phyloP scores from a whole-genome alignment of 345 rosid genomes.

The Theobroma cacao region DNA sequence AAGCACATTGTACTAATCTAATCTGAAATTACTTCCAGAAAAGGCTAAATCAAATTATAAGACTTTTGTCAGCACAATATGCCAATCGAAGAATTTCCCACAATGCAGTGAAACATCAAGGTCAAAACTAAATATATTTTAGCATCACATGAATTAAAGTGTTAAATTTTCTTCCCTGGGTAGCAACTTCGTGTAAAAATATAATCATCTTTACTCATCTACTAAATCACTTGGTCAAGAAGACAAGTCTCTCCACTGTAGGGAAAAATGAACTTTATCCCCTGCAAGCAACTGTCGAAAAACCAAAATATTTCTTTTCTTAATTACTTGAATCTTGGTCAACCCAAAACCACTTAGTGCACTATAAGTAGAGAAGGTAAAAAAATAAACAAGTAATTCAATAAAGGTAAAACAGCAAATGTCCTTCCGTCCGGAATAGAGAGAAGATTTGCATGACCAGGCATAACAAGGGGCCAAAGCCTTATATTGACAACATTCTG shows the following conservation, averaged over 20 bases:
- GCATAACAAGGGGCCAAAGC: not conserved
- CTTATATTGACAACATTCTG: not conserved
- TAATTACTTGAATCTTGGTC: not conserved
- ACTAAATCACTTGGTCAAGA: not conserved
- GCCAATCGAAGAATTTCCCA: not conserved
- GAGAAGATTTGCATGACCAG: not conserved
- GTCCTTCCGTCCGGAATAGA: not conserved
- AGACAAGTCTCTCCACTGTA: not conserved
- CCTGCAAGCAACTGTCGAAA: not conserved
- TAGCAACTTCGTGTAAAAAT: not conserved
- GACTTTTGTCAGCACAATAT: not conserved
- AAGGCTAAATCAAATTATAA: not conserved
- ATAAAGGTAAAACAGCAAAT: not conserved
- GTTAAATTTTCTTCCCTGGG: not conserved
- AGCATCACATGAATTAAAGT: not conserved
- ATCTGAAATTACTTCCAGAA: not conserved
- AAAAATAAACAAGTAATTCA: not conserved
- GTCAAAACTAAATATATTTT: not conserved
- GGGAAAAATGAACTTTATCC: not conserved
- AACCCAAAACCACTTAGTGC: not conserved
- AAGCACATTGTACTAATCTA: not conserved
- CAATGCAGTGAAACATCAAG: not conserved
- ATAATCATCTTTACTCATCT: not conserved
- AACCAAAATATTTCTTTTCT: not conserved
- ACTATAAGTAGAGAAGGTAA: not conserved